Percentiles rank a stretch among this genome's conserved stretches.
Conservation (phyloP, 805 yeast genomes). For the Wickerhamomyces chaumierensis region DNA sequence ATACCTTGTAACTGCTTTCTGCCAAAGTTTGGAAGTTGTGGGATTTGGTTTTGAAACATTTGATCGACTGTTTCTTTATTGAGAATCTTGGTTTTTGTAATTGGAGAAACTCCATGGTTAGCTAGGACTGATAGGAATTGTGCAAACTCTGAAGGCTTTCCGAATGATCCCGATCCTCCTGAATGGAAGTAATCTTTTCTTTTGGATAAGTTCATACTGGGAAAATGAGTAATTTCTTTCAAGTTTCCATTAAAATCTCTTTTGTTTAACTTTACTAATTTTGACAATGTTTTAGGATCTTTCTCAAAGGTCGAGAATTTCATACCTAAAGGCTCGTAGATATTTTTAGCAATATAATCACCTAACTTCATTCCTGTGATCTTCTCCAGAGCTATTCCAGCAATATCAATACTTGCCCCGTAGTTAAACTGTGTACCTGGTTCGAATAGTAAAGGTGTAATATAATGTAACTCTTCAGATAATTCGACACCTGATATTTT, state of each 20-base stretch:
- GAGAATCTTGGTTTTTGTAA: not conserved
- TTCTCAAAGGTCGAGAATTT: slow-evolving; percentile 11
- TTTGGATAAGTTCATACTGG: not conserved
- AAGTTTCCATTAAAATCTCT: slow-evolving; percentile 8
- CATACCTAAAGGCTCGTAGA: slow-evolving; percentile 19
- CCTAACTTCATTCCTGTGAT: slow-evolving; percentile 14
- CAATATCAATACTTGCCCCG: slow-evolving; percentile 22
- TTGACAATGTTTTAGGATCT: slow-evolving; percentile 1
- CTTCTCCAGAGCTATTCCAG: slow-evolving; percentile 18
- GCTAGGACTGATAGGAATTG: slow-evolving; percentile 25
- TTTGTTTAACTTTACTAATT: slow-evolving; percentile 7
- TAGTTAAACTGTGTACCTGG: slow-evolving; percentile 23
- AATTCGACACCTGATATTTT: slow-evolving; percentile 4
- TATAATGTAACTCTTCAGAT: slow-evolving; percentile 2
- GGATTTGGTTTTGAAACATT: not conserved
- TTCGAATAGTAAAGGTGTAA: slow-evolving; percentile 13
- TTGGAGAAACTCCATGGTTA: slow-evolving; percentile 25
- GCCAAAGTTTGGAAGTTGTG: not conserved
- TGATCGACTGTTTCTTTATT: not conserved
- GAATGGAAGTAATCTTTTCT: slow-evolving; percentile 9
- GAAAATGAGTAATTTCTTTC: slow-evolving; percentile 6
- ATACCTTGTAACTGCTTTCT: slow-evolving; percentile 2
- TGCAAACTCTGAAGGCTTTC: slow-evolving; percentile 24
- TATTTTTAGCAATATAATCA: slow-evolving; percentile 14
- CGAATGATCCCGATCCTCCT: slow-evolving; percentile 31